Conservation (phyloP, 305 asterid genomes). For the Ilex paraguariensis region DNA sequence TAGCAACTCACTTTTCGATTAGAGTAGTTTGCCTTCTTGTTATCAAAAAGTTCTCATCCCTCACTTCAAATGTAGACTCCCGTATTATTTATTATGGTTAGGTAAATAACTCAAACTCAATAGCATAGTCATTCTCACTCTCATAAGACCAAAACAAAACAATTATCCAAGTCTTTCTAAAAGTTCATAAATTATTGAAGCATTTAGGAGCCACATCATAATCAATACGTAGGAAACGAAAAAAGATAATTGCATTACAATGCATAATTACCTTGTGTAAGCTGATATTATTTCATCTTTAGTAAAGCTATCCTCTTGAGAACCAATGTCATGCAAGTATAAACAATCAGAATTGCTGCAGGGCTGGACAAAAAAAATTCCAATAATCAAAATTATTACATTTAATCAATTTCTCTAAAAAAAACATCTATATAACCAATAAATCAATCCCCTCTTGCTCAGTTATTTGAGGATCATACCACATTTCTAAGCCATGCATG, state of each 20-base stretch:
- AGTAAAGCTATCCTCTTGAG: slow-evolving; percentile 87
- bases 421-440: background rate
- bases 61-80: no score
- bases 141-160: background rate
- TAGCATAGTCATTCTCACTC: no score
- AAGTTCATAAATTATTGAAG: background rate
- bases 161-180: background rate
- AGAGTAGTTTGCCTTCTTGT: no score
- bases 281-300: slow-evolving; percentile 94
- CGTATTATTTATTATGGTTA: no score
- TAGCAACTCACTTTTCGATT: no score
- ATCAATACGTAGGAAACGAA: slow-evolving; percentile 6
- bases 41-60: no score
- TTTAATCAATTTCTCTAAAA: slow-evolving; percentile 7
- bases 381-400: background rate
- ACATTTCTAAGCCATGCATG: slow-evolving; percentile 96
- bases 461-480: slow-evolving; percentile 41
- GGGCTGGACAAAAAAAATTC: slow-evolving; percentile 50
- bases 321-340: slow-evolving; percentile 88
- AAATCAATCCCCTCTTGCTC: background rate
- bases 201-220: background rate
- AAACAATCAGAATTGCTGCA: slow-evolving; percentile 94
- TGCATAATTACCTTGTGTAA: slow-evolving; percentile 60
- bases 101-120: no score
- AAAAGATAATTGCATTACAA: slow-evolving; percentile 1